phyloP scores from a whole-genome alignment of 2,329 filamentous ascomycete genomes.

The Parascedosporium putredinis region DNA sequence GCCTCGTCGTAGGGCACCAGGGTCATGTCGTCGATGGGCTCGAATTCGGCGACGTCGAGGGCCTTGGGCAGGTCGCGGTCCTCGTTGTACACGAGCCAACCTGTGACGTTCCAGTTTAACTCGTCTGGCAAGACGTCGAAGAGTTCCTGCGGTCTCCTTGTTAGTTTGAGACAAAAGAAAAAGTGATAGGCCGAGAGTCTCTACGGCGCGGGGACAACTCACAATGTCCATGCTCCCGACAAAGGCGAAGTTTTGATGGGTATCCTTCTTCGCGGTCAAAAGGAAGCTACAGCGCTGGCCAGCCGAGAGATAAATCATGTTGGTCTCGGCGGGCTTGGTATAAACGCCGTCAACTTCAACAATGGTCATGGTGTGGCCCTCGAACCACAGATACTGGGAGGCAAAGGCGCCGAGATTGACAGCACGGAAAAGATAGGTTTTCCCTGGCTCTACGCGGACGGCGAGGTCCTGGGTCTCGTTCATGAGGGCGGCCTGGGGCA shows the following conservation, averaged over 20 bases:
- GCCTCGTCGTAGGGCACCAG: conserved; percentile 48
- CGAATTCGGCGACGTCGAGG: conserved; percentile 46
- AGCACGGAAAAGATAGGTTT: conserved; percentile 46
- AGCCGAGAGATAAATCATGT: conserved; percentile 54
- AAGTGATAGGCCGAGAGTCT: background rate
- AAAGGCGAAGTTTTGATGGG: conserved; percentile 55
- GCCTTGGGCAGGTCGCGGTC: conserved; percentile 36
- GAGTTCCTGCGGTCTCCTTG: conserved; percentile 34
- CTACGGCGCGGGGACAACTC: too few relatives aligned
- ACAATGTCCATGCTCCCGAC: conserved; percentile 54
- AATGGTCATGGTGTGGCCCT: conserved; percentile 56
- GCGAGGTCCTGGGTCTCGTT: conserved; percentile 36
- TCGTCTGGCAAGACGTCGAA: conserved; percentile 56
- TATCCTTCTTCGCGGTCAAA: conserved; percentile 52
- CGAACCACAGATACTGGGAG: conserved; percentile 56
- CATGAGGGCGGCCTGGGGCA: conserved; percentile 41
- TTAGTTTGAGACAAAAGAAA: conserved; percentile 23
- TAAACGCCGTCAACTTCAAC: conserved; percentile 67
- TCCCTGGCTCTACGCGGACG: conserved; percentile 36
- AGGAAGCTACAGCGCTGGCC: conserved; percentile 58
- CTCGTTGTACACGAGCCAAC: conserved; percentile 51
- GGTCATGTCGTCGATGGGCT: conserved; percentile 62
- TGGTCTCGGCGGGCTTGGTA: conserved; percentile 46
- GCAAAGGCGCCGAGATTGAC: conserved; percentile 59
- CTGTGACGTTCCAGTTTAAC: conserved; percentile 59